Base-by-base conservation (phyloP, 1,284 basidiomycete species). In the Puccinia brachypodii region DNA sequence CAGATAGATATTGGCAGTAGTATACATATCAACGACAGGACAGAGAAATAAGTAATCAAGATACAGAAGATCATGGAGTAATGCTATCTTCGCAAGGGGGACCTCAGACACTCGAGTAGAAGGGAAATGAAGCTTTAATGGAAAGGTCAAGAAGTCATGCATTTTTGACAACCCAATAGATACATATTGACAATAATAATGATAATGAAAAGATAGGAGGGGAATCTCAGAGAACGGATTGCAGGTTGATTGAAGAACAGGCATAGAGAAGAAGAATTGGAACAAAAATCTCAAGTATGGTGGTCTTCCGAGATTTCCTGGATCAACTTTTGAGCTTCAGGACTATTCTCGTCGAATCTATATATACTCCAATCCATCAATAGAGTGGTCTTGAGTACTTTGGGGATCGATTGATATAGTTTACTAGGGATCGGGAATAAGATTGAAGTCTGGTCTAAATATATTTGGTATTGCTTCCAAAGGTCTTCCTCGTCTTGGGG, bases 321-420 rank as follows among this genome's bases (percentile, higher is more conserved):
- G 25, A 75, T 75, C 25, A 75, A 36, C 1, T 40, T 75, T 44
- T 42, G 50, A 8, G 73, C 73, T 75, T 75, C 53, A 16, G 56
- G 47, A 40, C 42, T 89, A 28, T 85, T 85, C 84, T 90, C 90
- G 82, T 90, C 86, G 85, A 91, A 92, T 73, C 87, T 86, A 85
- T 90, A 92, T 82, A 92, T 88, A 13, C 90, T 89, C 83, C 91
- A 89, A 83, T 93, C 92, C 47, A 92, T 84, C 76, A 93, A 84
- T 7, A 92, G 22, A 3, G 89, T 90, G 80, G 86, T 86, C 87
- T 93, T 93, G 81, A 92, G 40, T 81, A 88, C 87, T 16, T 82
- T 83, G 0, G 92, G 92, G 7, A 93, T 84, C 1, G 86, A 89
- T 38, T 86, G 86, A 85, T 93, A 93, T 4, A 93, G 7, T 0